phyloP scores from a whole-genome alignment of 371 early-diverging fungal species.

The Mucor saturninus region DNA sequence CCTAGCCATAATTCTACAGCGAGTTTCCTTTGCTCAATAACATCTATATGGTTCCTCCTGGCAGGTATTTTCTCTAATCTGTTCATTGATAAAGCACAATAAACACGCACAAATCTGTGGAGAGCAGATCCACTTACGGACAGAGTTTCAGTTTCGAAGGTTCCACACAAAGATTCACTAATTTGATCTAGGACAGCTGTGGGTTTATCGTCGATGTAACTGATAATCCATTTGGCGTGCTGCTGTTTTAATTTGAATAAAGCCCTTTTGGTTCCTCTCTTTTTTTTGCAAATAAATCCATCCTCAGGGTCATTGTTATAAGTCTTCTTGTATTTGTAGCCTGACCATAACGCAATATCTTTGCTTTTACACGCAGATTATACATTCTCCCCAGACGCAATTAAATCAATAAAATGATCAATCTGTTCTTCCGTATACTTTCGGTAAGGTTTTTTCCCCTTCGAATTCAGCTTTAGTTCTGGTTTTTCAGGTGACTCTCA shows the following conservation, averaged over 20 bases:
- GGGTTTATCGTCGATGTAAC: too few relatives aligned
- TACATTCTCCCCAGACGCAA: background rate
- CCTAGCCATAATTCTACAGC: too few relatives aligned
- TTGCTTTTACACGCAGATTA: background rate
- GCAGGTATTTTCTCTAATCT: too few relatives aligned
- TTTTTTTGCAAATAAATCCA: background rate
- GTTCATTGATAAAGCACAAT: too few relatives aligned
- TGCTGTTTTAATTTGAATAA: slow-evolving; percentile 3
- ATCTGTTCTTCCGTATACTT: background rate
- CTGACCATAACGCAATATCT: background rate
- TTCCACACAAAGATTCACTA: too few relatives aligned
- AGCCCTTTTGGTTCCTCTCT: background rate
- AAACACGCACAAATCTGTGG: too few relatives aligned
- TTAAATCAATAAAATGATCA: background rate
- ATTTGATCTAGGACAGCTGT: too few relatives aligned
- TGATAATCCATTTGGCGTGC: too few relatives aligned
- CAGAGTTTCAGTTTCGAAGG: too few relatives aligned
- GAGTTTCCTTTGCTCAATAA: too few relatives aligned
- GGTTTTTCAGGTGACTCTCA: background rate
- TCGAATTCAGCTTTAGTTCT: background rate
- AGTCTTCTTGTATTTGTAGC: slow-evolving; percentile 1
- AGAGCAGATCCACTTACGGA: too few relatives aligned
- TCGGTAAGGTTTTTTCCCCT: background rate
- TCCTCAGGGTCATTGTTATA: background rate
- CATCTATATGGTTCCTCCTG: too few relatives aligned